phyloP scores from a whole-genome alignment of 1,284 basidiomycete species.

The Vanrija humicola region DNA sequence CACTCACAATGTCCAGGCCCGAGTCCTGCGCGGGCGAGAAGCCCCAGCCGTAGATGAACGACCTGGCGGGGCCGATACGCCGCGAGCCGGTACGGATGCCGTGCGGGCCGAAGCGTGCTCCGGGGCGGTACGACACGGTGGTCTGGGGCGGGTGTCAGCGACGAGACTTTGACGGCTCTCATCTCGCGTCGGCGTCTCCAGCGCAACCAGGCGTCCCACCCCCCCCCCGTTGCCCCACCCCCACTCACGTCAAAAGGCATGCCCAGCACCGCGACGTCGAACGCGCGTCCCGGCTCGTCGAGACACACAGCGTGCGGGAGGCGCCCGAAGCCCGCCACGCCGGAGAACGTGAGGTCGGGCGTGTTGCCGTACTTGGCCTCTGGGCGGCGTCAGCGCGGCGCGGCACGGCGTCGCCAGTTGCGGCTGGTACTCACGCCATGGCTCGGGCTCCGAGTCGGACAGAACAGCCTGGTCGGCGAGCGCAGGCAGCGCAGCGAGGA shows the following conservation, averaged over 20 bases:
- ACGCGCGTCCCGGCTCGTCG: constrained; percentile 45
- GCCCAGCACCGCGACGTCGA: constrained; percentile 46
- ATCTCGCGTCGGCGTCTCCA: neutral
- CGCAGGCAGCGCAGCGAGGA: neutral
- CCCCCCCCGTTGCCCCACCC: neutral
- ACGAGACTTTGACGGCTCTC: neutral
- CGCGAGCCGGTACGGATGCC: constrained; percentile 29
- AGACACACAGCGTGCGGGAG: constrained; percentile 42
- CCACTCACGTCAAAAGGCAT: constrained; percentile 44
- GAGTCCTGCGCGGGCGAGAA: constrained; percentile 9
- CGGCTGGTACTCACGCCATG: neutral
- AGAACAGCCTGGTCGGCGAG: neutral
- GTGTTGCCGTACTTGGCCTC: constrained; percentile 33
- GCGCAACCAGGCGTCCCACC: too few species aligned
- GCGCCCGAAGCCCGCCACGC: constrained; percentile 45
- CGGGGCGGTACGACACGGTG: constrained; percentile 22
- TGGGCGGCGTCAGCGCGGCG: neutral
- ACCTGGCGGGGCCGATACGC: constrained; percentile 10
- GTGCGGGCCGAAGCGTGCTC: constrained; percentile 47
- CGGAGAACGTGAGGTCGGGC: constrained; percentile 43
- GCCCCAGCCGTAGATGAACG: constrained; percentile 15
- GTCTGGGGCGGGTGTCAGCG: constrained; percentile 10
- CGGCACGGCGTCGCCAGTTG: neutral
- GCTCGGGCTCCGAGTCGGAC: neutral
- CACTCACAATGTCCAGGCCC: constrained; percentile 16